phyloP scores from a whole-genome alignment of 2,329 filamentous ascomycete genomes.

The Knoxdaviesia proteae region DNA sequence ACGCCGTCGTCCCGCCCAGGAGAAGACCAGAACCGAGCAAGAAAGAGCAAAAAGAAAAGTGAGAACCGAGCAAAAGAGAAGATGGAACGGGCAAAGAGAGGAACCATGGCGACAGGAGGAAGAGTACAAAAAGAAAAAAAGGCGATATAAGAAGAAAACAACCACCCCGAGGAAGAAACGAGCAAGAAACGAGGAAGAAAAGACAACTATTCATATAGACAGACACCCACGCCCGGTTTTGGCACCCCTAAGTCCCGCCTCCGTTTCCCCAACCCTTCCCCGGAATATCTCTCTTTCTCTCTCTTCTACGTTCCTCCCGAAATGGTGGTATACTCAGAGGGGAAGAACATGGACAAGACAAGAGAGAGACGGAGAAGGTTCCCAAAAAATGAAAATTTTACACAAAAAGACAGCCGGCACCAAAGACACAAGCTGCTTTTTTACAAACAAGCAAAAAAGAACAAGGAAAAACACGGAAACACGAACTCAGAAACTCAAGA shows the following conservation, averaged over 20 bases:
- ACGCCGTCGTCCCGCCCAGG: background rate
- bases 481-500: too few relatives aligned
- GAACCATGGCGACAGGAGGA: background rate
- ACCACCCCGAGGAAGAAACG: background rate
- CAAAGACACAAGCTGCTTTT: too few relatives aligned
- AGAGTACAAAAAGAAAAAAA: background rate
- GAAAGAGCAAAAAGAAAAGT: background rate
- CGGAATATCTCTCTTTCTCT: slow-evolving; percentile 1
- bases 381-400: too few relatives aligned
- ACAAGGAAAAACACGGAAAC: too few relatives aligned
- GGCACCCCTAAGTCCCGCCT: background rate
- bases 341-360: too few relatives aligned
- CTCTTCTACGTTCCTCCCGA: too few relatives aligned
- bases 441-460: too few relatives aligned
- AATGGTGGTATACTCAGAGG: too few relatives aligned
- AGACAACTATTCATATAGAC: background rate
- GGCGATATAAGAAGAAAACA: background rate
- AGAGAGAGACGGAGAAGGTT: too few relatives aligned
- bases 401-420: too few relatives aligned
- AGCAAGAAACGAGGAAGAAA: slow-evolving; percentile 1
- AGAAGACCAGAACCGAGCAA: background rate
- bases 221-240: too few relatives aligned
- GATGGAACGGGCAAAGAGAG: background rate
- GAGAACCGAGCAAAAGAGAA: background rate
- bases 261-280: background rate